Conservation (phyloP, 805 yeast genomes). For the Yarrowia divulgata region DNA sequence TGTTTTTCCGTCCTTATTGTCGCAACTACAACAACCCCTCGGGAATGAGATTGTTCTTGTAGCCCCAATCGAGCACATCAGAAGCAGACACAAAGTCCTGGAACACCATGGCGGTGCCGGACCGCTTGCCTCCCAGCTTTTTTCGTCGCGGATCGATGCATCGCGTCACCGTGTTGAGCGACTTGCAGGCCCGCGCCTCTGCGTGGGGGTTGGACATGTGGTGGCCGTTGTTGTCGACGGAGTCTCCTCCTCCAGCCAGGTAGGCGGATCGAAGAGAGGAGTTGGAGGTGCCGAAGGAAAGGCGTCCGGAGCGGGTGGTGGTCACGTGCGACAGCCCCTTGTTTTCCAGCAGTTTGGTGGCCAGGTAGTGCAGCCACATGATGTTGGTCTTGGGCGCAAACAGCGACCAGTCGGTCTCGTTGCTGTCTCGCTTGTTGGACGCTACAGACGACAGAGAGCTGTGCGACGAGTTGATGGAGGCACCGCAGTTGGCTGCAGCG, state of each 20-base stretch:
- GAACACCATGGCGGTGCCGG: slow-evolving; percentile 41
- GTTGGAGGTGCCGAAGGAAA: slow-evolving; percentile 43
- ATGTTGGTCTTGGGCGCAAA: slow-evolving; percentile 61
- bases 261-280: slow-evolving; percentile 43
- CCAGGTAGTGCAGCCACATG: slow-evolving; percentile 70
- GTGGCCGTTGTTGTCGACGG: background rate
- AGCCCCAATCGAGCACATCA: slow-evolving; percentile 46
- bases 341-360: slow-evolving; percentile 57
- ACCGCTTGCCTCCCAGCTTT: slow-evolving; percentile 42
- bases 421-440: slow-evolving; percentile 15
- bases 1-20: too few relatives aligned
- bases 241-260: slow-evolving; percentile 37
- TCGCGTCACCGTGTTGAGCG: slow-evolving; percentile 42
- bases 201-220: slow-evolving; percentile 31
- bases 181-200: slow-evolving; percentile 44
- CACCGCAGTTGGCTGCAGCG: slow-evolving; percentile 5
- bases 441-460: slow-evolving; percentile 19
- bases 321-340: slow-evolving; percentile 49
- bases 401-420: slow-evolving; percentile 57
- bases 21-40: slow-evolving; percentile 15
- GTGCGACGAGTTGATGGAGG: slow-evolving; percentile 32
- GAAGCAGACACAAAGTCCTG: slow-evolving; percentile 45
- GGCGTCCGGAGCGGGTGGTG: slow-evolving; percentile 44
- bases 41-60: slow-evolving; percentile 41
- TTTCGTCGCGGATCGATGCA: slow-evolving; percentile 47